Percentiles rank a stretch among this genome's conserved stretches.
Evolutionary conservation across 805 yeast species (phyloP).

Genomic region (Dipodascopsis tothii): DNA sequence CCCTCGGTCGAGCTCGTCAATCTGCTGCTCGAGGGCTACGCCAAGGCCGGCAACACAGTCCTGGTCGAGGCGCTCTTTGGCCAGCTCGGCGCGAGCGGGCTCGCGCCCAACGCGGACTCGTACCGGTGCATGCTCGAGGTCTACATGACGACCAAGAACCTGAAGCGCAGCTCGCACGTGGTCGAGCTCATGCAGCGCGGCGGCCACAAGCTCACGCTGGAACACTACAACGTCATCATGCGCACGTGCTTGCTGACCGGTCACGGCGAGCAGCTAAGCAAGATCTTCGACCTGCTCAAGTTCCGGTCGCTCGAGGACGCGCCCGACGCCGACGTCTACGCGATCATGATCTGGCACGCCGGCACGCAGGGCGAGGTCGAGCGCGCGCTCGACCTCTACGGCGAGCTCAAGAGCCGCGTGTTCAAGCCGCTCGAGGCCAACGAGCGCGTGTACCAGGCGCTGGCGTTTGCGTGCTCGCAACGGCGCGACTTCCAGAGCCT

Average conservation of each 20-base stretch:
- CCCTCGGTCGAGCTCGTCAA: constrained; percentile 20
- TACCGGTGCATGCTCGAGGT: constrained; percentile 32
- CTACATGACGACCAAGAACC: constrained; percentile 25
- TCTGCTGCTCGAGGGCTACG: constrained; percentile 31
- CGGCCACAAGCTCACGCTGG: constrained; percentile 24
- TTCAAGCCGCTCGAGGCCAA: constrained; percentile 36
- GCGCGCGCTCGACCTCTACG: constrained; percentile 65
- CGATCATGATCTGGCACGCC: constrained; percentile 61
- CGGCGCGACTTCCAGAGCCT: constrained; percentile 40
- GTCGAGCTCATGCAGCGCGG: constrained; percentile 24
- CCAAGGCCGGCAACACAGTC: constrained; percentile 25
- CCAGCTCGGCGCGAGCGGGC: constrained; percentile 15
- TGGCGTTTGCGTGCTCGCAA: constrained; percentile 63
- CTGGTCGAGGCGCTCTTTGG: constrained; percentile 24
- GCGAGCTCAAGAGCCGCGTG: constrained; percentile 49
- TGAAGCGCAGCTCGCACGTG: constrained; percentile 22
- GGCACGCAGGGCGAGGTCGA: constrained; percentile 58
- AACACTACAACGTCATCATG: constrained; percentile 13
- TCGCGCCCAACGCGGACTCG: not conserved
- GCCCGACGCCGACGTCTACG: constrained; percentile 64
- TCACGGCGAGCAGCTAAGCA: constrained; percentile 53
- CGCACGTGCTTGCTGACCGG: constrained; percentile 26
- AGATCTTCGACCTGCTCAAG: constrained; percentile 77
- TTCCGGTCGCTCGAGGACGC: constrained; percentile 57
- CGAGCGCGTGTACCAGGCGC: constrained; percentile 42